phyloP scores from a whole-genome alignment of 306 rosid genomes.

The Chamaecrista fasciculata region DNA sequence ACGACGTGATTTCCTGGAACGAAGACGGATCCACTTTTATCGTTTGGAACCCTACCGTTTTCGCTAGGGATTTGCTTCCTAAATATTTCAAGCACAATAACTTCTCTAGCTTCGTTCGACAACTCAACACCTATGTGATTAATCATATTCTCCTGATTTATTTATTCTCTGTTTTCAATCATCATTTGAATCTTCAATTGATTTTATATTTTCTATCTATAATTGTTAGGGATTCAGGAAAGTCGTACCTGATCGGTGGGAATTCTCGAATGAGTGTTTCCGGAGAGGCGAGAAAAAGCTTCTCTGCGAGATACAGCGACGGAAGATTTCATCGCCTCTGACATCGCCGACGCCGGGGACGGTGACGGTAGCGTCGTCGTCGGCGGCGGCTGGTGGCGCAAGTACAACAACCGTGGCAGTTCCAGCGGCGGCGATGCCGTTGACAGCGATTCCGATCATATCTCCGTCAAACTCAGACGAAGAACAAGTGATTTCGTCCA shows the following conservation, averaged over 20 bases:
- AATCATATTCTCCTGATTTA: constrained; percentile 6
- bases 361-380: neutral
- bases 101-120: constrained; percentile 89
- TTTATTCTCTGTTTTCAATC: neutral
- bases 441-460: constrained; percentile 7
- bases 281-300: constrained; percentile 74
- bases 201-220: neutral
- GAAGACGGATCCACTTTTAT: constrained; percentile 62
- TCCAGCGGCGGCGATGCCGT: neutral
- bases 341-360: neutral
- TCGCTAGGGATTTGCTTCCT: constrained; percentile 68
- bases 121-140: constrained; percentile 78
- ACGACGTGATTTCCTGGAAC: constrained; percentile 69
- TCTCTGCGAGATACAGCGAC: constrained; percentile 75
- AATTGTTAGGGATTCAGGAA: constrained; percentile 74
- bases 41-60: constrained; percentile 65
- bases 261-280: constrained; percentile 76
- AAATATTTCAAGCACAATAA: constrained; percentile 70
- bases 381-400: neutral
- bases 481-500: constrained; percentile 52
- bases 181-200: neutral
- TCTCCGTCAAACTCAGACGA: constrained; percentile 51
- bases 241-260: constrained; percentile 94
- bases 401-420: neutral
- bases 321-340: constrained; percentile 44